Evolutionary conservation across 2,329 filamentous ascomycete species (phyloP).

Genomic region (Ophiostoma tasmaniense): DNA sequence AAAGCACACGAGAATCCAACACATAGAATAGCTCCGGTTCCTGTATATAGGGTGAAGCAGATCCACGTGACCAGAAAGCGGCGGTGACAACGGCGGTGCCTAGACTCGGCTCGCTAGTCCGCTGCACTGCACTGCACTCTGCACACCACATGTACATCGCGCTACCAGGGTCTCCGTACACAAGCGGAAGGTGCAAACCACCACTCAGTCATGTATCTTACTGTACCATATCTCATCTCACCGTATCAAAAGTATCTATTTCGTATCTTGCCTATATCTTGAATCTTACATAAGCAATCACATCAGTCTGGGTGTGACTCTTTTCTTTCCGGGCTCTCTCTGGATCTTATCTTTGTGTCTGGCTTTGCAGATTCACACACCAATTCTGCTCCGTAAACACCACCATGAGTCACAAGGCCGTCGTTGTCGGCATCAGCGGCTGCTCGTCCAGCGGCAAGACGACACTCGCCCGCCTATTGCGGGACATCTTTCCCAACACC

Average conservation of each 20-base stretch:
- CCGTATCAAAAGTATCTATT: background rate
- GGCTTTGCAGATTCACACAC: background rate
- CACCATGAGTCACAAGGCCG: slow-evolving; percentile 32
- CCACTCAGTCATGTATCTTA: background rate
- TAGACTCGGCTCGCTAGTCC: background rate
- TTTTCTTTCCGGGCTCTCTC: background rate
- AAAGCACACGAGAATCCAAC: background rate
- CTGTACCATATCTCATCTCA: background rate
- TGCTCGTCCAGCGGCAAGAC: slow-evolving; percentile 93
- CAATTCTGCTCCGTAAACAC: background rate
- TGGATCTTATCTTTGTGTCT: background rate
- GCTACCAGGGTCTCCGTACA: background rate
- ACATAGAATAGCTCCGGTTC: background rate
- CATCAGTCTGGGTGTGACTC: background rate
- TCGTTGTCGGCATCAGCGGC: slow-evolving; percentile 77
- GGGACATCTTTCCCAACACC: slow-evolving; percentile 66
- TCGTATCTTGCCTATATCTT: background rate
- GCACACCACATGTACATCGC: background rate
- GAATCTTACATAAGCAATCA: background rate
- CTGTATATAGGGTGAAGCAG: background rate
- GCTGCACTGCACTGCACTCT: background rate
- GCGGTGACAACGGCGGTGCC: background rate
- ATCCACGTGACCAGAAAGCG: slow-evolving; percentile 9
- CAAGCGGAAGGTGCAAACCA: slow-evolving; percentile 5
- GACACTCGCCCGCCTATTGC: slow-evolving; percentile 75